Percentiles rank a stretch among this genome's conserved stretches.
These are phyloP conservation scores for Themeda triandra DNA, from an alignment of 176 grass and related monocot species.

Conservation along the genomic window DNA sequence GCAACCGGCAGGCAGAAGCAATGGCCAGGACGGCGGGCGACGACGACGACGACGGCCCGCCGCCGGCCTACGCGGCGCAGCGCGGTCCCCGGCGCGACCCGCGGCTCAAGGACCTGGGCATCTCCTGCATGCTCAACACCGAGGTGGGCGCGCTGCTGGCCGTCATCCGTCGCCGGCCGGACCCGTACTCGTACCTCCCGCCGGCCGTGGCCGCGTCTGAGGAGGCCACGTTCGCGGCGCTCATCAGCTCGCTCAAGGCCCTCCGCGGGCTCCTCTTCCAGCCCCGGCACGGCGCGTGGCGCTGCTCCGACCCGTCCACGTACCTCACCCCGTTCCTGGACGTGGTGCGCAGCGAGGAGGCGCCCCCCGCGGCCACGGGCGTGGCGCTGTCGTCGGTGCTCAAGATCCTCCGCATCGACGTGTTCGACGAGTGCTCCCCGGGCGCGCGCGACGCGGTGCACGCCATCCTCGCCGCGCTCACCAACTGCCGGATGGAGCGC, in stretches of 20 bases:
- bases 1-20: not conserved
- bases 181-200: constrained; percentile 46
- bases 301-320: constrained; percentile 67
- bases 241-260: constrained; percentile 68
- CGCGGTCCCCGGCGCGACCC: constrained; percentile 37
- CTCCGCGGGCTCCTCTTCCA: constrained; percentile 85
- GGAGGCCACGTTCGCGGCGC: constrained; percentile 41
- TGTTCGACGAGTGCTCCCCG: constrained; percentile 88
- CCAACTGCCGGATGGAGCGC: constrained; percentile 34
- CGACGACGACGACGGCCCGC: constrained; percentile 41
- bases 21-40: constrained; percentile 39
- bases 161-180: constrained; percentile 69
- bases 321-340: constrained; percentile 85
- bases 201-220: constrained; percentile 28
- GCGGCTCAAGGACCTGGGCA: constrained; percentile 63
- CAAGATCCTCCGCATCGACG: constrained; percentile 73
- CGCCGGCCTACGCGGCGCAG: constrained; percentile 12
- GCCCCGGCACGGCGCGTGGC: constrained; percentile 66
- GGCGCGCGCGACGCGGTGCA: constrained; percentile 74
- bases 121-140: constrained; percentile 98
- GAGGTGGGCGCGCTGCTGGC: constrained; percentile 82
- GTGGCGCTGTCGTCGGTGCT: constrained; percentile 76
- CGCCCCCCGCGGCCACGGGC: constrained; percentile 63
- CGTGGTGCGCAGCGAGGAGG: constrained; percentile 76
- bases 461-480: constrained; percentile 60